Evolutionary conservation across 192 early-diverging fungal genomes (phyloP), one percentile per base, ranked within the genome.

Genomic region (Backusella tuberculispora): DNA sequence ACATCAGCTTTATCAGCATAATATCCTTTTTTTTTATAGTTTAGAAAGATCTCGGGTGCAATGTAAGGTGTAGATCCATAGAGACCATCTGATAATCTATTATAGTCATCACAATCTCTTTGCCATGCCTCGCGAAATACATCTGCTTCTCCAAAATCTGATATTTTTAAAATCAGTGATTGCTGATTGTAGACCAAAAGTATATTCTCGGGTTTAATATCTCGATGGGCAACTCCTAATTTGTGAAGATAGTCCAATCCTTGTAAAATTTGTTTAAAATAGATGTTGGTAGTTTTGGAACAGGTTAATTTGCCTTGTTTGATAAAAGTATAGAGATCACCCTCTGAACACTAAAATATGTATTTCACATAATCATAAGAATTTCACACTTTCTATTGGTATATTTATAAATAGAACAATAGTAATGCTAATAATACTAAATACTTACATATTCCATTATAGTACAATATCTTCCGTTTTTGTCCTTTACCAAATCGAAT

Each of bases 1-100:
- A 98, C 85, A 80, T 98, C 97, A 10, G 94, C 95, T 29, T 87
- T 81, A 76, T 94, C 90, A 8, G 91, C 93, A 78, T 97, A 95
- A 73, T 98, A 98, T 73, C 94, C 92, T 74, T 91, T 89, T 74
- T 91, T 89, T 63, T 77, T 82, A 3, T 80, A 63, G 14, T 14
- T 24, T 3, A 37, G 13, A 74, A 92, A 95, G 81, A 86, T 88
- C 84, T 97, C 97, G 4, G 97, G 97, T 14, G 97, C 96, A 86
- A 99, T 98, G 80, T 98, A 99, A 6, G 96, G 96, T 56, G 94
- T 94, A 4, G 92, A 94, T 17, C 97, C 97, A 77, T 93, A 95
- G 21, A 96, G 77, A 5, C 97, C 97, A 72, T 90, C 88, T 45
- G 94, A 94, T 69, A 95, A 88, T 77, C 92, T 92, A 46, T 85